Evolutionary conservation across 371 early-diverging fungal species (phyloP), one percentile per base, ranked within the genome.

Genomic region (Chytridiales sp.): DNA sequence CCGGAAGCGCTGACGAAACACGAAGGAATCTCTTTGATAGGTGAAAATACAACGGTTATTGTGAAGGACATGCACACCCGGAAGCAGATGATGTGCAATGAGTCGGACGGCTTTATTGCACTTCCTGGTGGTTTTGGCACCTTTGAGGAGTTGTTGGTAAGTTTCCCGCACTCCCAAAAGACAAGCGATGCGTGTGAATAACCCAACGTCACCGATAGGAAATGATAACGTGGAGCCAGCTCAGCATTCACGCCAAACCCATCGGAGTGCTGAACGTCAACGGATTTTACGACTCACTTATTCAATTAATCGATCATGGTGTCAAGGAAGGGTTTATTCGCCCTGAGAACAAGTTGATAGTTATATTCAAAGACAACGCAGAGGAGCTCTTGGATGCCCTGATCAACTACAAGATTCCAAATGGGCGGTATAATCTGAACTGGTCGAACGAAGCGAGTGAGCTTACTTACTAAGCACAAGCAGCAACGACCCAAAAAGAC

Each of bases 121-220:
- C 76, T 94, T 19, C 95, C 95, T 0, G 95, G 95, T 31, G 95
- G 95, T 0, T 85, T 61, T 32, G 69, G 70, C 48, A 91, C 93
- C 0, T 75, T 91, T 72, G 94, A 94, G 68, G 94, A 93, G 63
- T 75, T 91, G 59, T 69, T 92, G 8, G 31, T 50, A 17, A 50
- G 30, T 19, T 46, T 11, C 9, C 15, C 9, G 9, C 21, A 9
- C 24, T 46, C 11, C n/a, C 39, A 11, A n/a, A n/a, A 38, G 39
- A 38, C 39, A 11, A 9, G 11, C 11, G 11, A n/a, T n/a, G 39
- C n/a, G 9, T 9, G 11, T 38, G 39, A 38, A 11, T 38, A 11
- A 9, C 9, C 11, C n/a, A n/a, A 11, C 39, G 9, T 9, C n/a
- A 11, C 38, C 4, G 34, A 4, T 27, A 51, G 17, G 64, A 58